Evolutionary conservation across 1,139 yeast genomes (phyloP).

Genomic region (Geotrichum bryndzae): DNA sequence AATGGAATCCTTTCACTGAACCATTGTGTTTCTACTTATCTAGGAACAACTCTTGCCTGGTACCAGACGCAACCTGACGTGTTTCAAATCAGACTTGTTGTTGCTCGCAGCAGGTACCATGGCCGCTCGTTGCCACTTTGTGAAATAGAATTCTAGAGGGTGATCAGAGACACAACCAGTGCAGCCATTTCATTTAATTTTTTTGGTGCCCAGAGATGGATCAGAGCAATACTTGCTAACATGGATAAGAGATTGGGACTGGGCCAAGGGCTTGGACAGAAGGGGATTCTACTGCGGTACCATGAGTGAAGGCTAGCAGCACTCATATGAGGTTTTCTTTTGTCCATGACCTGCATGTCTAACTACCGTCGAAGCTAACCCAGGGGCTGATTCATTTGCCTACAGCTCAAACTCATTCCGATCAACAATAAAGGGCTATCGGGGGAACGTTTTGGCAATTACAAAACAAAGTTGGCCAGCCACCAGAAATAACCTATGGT

Average conservation of each 20-base stretch:
- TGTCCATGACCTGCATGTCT: too few relatives aligned
- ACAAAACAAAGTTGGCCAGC: neutral
- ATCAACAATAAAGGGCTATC: too few relatives aligned
- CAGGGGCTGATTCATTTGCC: too few relatives aligned
- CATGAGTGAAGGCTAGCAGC: too few relatives aligned
- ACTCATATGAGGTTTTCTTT: too few relatives aligned
- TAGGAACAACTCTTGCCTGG: neutral
- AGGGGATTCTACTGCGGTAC: too few relatives aligned
- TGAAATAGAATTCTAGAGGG: neutral
- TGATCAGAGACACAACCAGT: neutral
- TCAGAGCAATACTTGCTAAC: neutral
- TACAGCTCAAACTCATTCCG: too few relatives aligned
- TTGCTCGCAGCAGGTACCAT: neutral
- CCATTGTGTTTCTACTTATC: neutral
- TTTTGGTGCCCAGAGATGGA: neutral
- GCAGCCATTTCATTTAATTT: neutral
- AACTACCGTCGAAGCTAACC: too few relatives aligned
- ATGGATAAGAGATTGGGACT: too few relatives aligned
- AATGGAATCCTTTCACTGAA: too few relatives aligned
- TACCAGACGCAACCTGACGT: neutral
- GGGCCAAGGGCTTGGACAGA: too few relatives aligned
- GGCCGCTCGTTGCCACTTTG: neutral
- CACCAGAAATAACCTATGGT: neutral
- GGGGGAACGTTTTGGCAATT: neutral
- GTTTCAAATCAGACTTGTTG: neutral